These are phyloP conservation scores for Thraustochytrium striatum DNA, from an alignment of 352 stramenopile species.

Conservation along the genomic window DNA sequence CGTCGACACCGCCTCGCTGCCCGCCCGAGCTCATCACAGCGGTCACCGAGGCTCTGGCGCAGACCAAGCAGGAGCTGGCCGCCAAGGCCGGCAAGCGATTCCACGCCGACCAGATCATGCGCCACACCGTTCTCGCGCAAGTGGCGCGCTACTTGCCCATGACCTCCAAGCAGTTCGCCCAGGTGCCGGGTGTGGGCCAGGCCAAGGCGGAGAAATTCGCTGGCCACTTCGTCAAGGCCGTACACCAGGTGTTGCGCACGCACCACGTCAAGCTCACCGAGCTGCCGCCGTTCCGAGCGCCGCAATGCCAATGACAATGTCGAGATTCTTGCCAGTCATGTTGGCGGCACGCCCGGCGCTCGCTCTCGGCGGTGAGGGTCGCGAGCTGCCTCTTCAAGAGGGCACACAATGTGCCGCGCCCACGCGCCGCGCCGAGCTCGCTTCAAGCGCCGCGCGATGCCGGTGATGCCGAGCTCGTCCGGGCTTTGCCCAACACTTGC, in stretches of 20 bases:
- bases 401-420: no score
- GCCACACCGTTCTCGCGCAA: background rate
- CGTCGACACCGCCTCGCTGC: background rate
- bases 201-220: slow-evolving; percentile 8
- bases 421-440: no score
- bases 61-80: background rate
- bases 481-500: no score
- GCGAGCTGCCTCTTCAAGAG: no score
- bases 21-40: background rate
- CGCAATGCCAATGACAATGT: no score
- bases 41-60: background rate
- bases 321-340: no score
- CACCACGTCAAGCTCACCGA: background rate
- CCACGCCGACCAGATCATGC: background rate
- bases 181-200: slow-evolving; percentile 3
- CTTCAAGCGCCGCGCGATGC: no score
- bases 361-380: no score
- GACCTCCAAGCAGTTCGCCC: slow-evolving; percentile 2
- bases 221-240: background rate
- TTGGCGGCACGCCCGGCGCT: no score
- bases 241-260: background rate
- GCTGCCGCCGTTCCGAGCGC: background rate
- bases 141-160: slow-evolving; percentile 4
- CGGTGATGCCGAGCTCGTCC: no score
- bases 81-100: background rate